phyloP scores from a whole-genome alignment of 768 basidiomycete genomes.

The Epithele typhae region DNA sequence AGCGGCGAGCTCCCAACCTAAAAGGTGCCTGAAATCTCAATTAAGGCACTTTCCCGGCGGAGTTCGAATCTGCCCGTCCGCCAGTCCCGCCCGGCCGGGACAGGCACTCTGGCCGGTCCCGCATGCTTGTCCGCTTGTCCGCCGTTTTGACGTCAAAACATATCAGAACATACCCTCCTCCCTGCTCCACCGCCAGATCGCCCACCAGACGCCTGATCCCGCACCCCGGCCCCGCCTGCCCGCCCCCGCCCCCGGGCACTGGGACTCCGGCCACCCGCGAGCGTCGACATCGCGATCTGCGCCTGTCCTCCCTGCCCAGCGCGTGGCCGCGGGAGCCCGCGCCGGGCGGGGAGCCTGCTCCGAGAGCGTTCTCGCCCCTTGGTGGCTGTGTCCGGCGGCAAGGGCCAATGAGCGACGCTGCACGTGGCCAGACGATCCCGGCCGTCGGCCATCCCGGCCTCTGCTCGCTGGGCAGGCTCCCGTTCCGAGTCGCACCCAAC shows the following conservation, averaged over 20 bases:
- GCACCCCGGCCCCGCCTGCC: too few relatives aligned
- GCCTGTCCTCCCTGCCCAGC: too few relatives aligned
- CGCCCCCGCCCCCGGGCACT: too few relatives aligned
- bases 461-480: too few relatives aligned
- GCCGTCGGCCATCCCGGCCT: not conserved
- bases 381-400: conserved; percentile 7
- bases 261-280: too few relatives aligned
- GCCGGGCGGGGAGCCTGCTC: not conserved
- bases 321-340: too few relatives aligned
- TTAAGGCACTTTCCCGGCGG: conserved; percentile 21
- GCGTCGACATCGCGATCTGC: too few relatives aligned
- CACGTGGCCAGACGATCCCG: not conserved
- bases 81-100: conserved; percentile 6
- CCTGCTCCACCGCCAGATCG: too few relatives aligned
- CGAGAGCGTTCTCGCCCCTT: conserved; percentile 14
- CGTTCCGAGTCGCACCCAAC: too few relatives aligned
- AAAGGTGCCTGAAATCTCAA: conserved; percentile 24
- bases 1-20: conserved; percentile 14
- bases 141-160: conserved; percentile 1
- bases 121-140: conserved; percentile 3
- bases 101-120: conserved; percentile 20
- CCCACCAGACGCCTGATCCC: too few relatives aligned
- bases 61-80: conserved; percentile 14
- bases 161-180: conserved; percentile 1
- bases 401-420: not conserved